These are phyloP conservation scores for Tuber magnatum DNA, from an alignment of 495 filamentous ascomycete species.

Conservation along the genomic window DNA sequence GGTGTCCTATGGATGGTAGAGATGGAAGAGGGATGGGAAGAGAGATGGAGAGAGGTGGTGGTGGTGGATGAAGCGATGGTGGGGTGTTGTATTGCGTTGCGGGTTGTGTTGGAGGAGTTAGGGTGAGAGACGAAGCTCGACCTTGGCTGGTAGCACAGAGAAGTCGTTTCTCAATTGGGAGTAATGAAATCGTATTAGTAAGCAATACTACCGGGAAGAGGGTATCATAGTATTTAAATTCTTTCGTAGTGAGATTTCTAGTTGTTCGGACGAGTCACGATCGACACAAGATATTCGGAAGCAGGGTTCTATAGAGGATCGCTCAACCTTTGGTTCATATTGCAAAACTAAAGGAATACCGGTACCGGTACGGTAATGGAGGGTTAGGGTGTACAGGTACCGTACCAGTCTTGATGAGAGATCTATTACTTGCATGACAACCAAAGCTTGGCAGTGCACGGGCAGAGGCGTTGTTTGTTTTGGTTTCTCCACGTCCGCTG, in stretches of 20 bases:
- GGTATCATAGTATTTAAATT: not conserved
- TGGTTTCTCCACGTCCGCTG: constrained; percentile 21
- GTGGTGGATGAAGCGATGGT: constrained; percentile 23
- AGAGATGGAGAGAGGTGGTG: constrained; percentile 22
- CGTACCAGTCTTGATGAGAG: not conserved
- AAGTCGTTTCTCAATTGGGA: constrained; percentile 23
- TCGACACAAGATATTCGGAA: not conserved
- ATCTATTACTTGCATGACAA: not conserved
- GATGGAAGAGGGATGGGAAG: constrained; percentile 31
- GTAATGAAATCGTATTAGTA: constrained; percentile 16
- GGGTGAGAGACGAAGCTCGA: constrained; percentile 31
- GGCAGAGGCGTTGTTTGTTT: constrained; percentile 30
- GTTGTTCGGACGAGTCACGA: not conserved
- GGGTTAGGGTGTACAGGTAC: not conserved
- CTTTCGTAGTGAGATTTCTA: not conserved
- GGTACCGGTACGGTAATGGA: not conserved
- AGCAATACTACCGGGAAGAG: not conserved
- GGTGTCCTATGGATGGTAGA: constrained; percentile 20
- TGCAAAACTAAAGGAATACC: not conserved
- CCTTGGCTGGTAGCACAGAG: constrained; percentile 34
- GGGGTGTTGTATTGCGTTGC: constrained; percentile 25
- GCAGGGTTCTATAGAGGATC: not conserved
- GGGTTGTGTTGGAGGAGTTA: constrained; percentile 32
- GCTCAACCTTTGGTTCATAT: constrained; percentile 3
- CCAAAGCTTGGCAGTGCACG: constrained; percentile 24